Evolutionary conservation across 2,329 filamentous ascomycete genomes (phyloP).

Genomic region (Phialemonium atrogriseum): DNA sequence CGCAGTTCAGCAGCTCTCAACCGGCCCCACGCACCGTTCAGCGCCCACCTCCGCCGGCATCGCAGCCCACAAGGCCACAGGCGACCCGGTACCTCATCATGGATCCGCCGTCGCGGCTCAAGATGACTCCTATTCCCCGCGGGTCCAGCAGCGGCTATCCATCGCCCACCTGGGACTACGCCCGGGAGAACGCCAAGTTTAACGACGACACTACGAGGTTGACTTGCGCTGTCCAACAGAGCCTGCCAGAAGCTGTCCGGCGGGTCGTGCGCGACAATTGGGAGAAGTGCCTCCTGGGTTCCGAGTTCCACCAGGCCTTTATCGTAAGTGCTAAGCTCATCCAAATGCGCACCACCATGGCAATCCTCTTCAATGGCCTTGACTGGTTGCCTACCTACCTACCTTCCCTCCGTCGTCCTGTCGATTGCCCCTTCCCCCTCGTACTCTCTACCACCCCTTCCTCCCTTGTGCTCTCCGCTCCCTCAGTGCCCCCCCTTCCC

Average conservation of each 20-base stretch:
- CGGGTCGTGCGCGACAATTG: constrained; percentile 41
- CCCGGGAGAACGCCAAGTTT: constrained; percentile 23
- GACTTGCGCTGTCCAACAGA: constrained; percentile 29
- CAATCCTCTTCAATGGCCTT: no score
- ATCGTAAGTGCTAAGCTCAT: constrained; percentile 31
- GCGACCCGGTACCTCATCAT: constrained; percentile 16
- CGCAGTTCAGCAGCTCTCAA: no score
- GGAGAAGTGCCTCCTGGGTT: constrained; percentile 40
- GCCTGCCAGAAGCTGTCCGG: constrained; percentile 35
- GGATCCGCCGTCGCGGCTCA: constrained; percentile 16
- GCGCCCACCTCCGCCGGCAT: no score
- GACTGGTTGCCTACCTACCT: no score
- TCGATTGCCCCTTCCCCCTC: no score
- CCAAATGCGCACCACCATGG: no score
- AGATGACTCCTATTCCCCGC: not conserved
- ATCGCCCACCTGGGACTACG: constrained; percentile 24
- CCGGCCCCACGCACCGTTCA: not conserved
- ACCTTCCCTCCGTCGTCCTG: no score
- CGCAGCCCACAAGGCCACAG: no score
- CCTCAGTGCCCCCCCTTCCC: not conserved
- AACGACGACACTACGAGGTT: constrained; percentile 29
- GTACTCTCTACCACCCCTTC: not conserved
- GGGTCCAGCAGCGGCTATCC: constrained; percentile 17
- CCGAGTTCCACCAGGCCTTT: constrained; percentile 44
- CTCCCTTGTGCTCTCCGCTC: not conserved